A percentile compares a stretch with the other conserved stretches of the same genome.
phyloP scores from a whole-genome alignment of 352 stramenopile genomes.

The Phytophthora rubi region DNA sequence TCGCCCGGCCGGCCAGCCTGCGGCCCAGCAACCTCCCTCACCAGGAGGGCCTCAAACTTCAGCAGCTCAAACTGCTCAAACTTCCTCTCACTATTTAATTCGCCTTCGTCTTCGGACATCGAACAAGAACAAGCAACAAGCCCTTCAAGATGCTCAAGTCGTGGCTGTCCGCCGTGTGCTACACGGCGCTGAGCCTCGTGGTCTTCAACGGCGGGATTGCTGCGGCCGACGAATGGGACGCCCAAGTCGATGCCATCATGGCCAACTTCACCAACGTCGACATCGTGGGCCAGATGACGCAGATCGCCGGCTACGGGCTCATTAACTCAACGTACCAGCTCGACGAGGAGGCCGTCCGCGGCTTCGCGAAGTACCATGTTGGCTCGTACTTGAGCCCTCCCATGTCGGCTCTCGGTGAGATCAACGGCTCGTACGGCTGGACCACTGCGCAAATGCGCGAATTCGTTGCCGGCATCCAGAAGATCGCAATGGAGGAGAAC shows the following conservation, averaged over 20 bases:
- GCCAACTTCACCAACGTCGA: conserved; percentile 23
- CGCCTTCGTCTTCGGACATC: conserved; percentile 6
- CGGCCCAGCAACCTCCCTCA: not conserved
- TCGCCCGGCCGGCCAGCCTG: too few relatives aligned
- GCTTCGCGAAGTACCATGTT: conserved; percentile 68
- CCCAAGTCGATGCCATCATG: conserved; percentile 22
- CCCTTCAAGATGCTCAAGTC: conserved; percentile 33
- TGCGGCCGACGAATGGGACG: conserved; percentile 29
- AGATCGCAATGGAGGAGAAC: conserved; percentile 2
- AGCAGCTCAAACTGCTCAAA: not conserved
- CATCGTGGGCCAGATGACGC: conserved; percentile 84
- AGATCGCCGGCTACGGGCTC: conserved; percentile 76
- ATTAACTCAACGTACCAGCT: conserved; percentile 50
- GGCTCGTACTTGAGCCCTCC: conserved; percentile 86
- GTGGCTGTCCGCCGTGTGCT: conserved; percentile 26
- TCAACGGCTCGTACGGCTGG: not conserved
- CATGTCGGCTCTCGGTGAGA: not conserved
- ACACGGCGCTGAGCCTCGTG: conserved; percentile 19
- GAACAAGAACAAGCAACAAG: conserved; percentile 16
- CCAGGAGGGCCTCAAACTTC: not conserved
- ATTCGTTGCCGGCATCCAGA: not conserved
- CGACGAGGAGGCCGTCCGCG: conserved; percentile 49
- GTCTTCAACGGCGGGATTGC: conserved; percentile 18
- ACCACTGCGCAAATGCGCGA: not conserved
- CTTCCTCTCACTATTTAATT: conserved; percentile 34